These are phyloP conservation scores for Halophytophthora batemanensis DNA, from an alignment of 352 stramenopile species.

Conservation along the genomic window DNA sequence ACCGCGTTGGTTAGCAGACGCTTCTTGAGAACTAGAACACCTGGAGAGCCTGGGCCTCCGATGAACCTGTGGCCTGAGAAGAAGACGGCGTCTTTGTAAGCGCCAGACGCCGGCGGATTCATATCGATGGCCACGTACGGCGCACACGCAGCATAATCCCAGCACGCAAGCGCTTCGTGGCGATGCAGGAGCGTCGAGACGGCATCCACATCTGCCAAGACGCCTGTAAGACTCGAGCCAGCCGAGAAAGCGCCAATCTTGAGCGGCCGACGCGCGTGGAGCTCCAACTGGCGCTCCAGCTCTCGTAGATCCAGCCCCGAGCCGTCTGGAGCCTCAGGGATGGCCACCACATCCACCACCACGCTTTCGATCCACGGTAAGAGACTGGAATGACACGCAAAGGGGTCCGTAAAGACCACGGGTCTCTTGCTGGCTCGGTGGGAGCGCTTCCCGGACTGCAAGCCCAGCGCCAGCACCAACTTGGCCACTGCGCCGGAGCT, in stretches of 20 bases:
- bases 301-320: conserved; percentile 56
- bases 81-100: conserved; percentile 93
- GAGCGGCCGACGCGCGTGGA: conserved; percentile 49
- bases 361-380: conserved; percentile 94
- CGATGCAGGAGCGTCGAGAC: conserved; percentile 90
- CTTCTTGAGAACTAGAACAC: conserved; percentile 96
- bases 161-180: conserved; percentile 91
- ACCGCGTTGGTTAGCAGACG: conserved; percentile 53
- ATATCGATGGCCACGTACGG: conserved; percentile 95
- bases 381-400: conserved; percentile 98
- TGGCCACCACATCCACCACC: conserved; percentile 71
- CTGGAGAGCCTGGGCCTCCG: conserved; percentile 89
- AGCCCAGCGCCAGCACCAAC: conserved; percentile 64
- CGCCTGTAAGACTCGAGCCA: conserved; percentile 94
- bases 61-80: conserved; percentile 97
- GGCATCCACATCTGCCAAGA: conserved; percentile 87
- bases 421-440: conserved; percentile 35
- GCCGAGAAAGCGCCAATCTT: conserved; percentile 92
- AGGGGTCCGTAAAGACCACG: conserved; percentile 92
- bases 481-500: conserved; percentile 87
- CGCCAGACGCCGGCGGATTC: conserved; percentile 74
- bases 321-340: conserved; percentile 53
- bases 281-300: conserved; percentile 45
- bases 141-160: conserved; percentile 94
- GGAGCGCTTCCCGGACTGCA: conserved; percentile 32